Base-by-base conservation (phyloP, 2,329 filamentous ascomycete genomes). In the Phaeomoniella chlamydospora region DNA sequence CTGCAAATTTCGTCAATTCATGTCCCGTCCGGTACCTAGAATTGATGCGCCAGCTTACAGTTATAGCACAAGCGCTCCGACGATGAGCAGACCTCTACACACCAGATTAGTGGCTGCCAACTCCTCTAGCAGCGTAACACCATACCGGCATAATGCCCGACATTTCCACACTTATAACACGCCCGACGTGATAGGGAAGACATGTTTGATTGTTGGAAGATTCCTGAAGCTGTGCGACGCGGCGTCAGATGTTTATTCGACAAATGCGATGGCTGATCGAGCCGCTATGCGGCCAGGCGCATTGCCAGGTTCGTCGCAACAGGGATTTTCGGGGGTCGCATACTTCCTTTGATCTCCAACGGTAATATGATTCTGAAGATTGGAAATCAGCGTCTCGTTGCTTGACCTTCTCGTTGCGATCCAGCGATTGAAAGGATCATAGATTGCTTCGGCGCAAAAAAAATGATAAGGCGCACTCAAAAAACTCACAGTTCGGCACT, bases 61-160 rank as follows among this genome's bases (percentile, higher is more conserved):
- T 98, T 98, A 70, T 98, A 98, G 80, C 90, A 98, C 54, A 98
- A 81, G 56, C 90, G 84, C 73, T 98, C 88, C 41, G 87, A 82
- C 41, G 88, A 94, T 43, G 88, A 90, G 80, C 90, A 98, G 49
- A 94, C 87, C 73, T 96, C 87, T 72, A 56, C 67, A 32, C 45
- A 42, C 61, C 49, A 56, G 70, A 67, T 52, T 69, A 70, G 53
- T 68, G 65, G 39, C 64, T 62, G 44, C 68, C 61, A 46, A 66
- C 62, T 50, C 62, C 64, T 55, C 61, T 68, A 57, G 65, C 66
- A 56, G 35, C 5, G 5, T 5, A 37, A 37, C 41, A 38, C 57
- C 60, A 55, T 53, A 65, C 62, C 61, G 43, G 64, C 64, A 52
- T 65, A 67, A 51, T 86, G 80, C 59, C 80, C 80, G 59, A 86